Evolutionary conservation across 768 basidiomycete genomes (phyloP), one percentile per base, ranked within the genome.

Genomic region (Xerocomellus chrysenteron): DNA sequence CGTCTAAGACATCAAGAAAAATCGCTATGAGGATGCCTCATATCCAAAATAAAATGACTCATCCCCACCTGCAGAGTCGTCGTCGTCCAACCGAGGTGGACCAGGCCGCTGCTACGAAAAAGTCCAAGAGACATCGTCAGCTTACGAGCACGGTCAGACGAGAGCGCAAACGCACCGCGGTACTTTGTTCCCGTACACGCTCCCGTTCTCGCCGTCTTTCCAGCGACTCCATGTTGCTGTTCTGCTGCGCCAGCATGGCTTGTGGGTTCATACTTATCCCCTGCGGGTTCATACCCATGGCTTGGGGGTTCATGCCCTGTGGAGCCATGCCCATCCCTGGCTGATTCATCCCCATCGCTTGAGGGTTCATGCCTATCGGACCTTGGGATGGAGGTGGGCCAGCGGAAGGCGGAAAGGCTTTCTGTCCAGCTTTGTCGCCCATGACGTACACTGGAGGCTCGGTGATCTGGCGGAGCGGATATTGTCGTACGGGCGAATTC

Each of bases 361-460:
- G 68, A 12, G 68, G 58, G 35, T 35, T 64, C 65, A 75, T 68
- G 4, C 56, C 60, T 35, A 69, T 66, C n/a, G 59, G 63, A 9
- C 55, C 62, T 37, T 61, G 67, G 10, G 67, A 65, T 0, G 73
- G 71, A 44, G 77, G 74, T 19, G 72, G 68, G 2, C 60, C 70
- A 16, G 60, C 57, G 2, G 75, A 76, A 35, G 66, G 53, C 0
- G 68, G 66, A 57, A 68, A 81, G 2, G 81, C 82, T 64, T 90
- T 90, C 68, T 89, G 85, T 0, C 91, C 91, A 33, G 75, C 74
- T 59, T 85, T 87, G 16, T 89, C 88, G 21, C 90, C 91, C 46
- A 83, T 65, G 44, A 93, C 86, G 66, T 77, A 92, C 16, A 91
- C 76, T 3, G 82, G 61, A 1, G 87, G 85, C 58, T 92, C 88